Percentiles rank a stretch among this genome's conserved stretches.
These are phyloP conservation scores for Adansonia madagascariensis DNA, from an alignment of 441 rosid genomes.

Conservation along the genomic window DNA sequence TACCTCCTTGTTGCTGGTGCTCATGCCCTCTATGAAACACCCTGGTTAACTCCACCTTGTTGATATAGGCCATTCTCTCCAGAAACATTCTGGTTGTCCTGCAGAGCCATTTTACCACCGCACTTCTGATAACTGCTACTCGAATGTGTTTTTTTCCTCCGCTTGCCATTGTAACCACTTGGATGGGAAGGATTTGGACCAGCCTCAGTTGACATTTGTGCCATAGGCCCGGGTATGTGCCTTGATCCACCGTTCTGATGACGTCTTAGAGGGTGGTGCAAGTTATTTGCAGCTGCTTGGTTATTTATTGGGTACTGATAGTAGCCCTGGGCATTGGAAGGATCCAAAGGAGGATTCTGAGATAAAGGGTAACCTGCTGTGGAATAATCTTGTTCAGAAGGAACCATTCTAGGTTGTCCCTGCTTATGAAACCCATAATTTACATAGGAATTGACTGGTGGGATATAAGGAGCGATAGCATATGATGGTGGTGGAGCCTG, in stretches of 20 bases:
- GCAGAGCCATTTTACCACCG: not conserved
- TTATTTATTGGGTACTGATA: not conserved
- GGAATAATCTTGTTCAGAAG: constrained; percentile 35
- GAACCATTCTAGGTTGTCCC: constrained; percentile 29
- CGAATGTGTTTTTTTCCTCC: not conserved
- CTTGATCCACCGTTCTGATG: constrained; percentile 40
- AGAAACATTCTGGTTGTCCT: not conserved
- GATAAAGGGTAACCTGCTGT: constrained; percentile 8
- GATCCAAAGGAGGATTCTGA: constrained; percentile 24
- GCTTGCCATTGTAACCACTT: not conserved
- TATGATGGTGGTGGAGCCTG: constrained; percentile 30
- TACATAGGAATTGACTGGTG: constrained; percentile 34
- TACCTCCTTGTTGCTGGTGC: not conserved
- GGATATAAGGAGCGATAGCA: constrained; percentile 31
- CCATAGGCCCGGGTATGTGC: constrained; percentile 29
- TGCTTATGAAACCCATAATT: constrained; percentile 39
- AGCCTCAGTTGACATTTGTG: not conserved
- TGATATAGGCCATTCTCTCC: not conserved
- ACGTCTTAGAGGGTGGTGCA: constrained; percentile 25
- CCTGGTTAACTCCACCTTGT: not conserved
- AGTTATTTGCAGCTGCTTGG: constrained; percentile 15
- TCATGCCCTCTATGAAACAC: not conserved
- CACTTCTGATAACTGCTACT: not conserved
- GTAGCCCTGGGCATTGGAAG: constrained; percentile 30
- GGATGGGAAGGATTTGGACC: not conserved